Percentiles rank a stretch among this genome's conserved stretches.
Evolutionary conservation across 2,329 filamentous ascomycete species (phyloP).

Genomic region (Venturiaceae sp.): DNA sequence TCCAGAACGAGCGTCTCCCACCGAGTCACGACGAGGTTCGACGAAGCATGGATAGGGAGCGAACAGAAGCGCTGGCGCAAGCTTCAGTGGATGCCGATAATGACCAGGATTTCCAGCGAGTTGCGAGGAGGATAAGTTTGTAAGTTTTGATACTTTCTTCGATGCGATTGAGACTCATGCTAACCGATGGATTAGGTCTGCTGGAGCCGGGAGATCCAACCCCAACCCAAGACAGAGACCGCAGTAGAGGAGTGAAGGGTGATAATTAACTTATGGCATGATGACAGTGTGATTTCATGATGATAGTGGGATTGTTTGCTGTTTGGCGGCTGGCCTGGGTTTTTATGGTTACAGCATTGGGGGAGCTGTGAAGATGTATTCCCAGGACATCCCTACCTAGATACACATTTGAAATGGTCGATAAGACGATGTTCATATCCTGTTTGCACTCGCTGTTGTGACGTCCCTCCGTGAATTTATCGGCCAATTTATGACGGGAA

Average conservation of each 20-base stretch:
- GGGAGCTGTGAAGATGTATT: not conserved
- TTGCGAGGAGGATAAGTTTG: slow-evolving; percentile 93
- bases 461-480: not conserved
- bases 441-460: not conserved
- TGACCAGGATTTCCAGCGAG: slow-evolving; percentile 73
- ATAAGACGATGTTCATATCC: not conserved
- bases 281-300: not conserved
- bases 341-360: not conserved
- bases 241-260: not conserved
- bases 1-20: slow-evolving; percentile 91
- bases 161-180: not conserved
- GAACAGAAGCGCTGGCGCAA: slow-evolving; percentile 73
- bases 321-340: not conserved
- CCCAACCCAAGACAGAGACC: not conserved
- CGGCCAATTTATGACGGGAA: not conserved
- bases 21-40: slow-evolving; percentile 88
- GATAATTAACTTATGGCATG: not conserved
- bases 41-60: slow-evolving; percentile 70
- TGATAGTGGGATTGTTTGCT: not conserved
- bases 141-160: slow-evolving; percentile 41
- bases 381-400: not conserved
- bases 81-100: slow-evolving; percentile 86
- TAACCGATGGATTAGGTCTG: not conserved
- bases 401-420: not conserved
- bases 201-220: not conserved